Evolutionary conservation across 2,329 filamentous ascomycete genomes (phyloP).

Genomic region (Hawksworthiomyces lignivorus): DNA sequence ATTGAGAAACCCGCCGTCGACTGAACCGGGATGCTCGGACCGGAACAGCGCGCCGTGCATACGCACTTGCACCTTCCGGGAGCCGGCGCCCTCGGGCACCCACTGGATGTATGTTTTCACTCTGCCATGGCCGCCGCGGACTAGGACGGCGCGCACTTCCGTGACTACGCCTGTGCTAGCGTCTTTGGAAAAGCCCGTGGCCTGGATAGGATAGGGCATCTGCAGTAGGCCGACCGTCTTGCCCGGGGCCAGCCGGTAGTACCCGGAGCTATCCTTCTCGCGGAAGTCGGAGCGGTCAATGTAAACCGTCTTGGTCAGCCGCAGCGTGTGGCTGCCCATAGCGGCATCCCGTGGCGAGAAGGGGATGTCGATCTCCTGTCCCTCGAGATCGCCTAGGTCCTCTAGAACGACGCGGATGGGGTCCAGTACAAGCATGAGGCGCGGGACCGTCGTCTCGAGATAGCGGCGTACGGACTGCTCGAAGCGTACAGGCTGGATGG

Average conservation of each 20-base stretch:
- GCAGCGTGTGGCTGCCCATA: constrained; percentile 53
- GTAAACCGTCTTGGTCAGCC: constrained; percentile 70
- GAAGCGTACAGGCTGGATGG: constrained; percentile 72
- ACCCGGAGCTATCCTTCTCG: constrained; percentile 62
- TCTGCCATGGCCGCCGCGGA: constrained; percentile 62
- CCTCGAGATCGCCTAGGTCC: constrained; percentile 62
- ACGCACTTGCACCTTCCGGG: constrained; percentile 63
- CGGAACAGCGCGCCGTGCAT: constrained; percentile 80
- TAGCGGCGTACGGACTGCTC: constrained; percentile 79
- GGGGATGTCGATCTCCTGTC: constrained; percentile 55
- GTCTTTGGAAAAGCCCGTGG: constrained; percentile 61
- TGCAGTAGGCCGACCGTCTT: constrained; percentile 65
- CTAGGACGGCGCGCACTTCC: constrained; percentile 57
- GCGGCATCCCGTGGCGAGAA: constrained; percentile 75
- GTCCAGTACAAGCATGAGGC: constrained; percentile 82
- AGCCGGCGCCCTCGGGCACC: constrained; percentile 68
- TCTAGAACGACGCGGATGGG: constrained; percentile 77
- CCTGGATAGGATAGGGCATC: constrained; percentile 60
- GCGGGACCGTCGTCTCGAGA: constrained; percentile 78
- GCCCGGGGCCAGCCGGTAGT: constrained; percentile 69
- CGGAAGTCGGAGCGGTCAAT: constrained; percentile 77
- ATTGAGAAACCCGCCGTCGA: constrained; percentile 70
- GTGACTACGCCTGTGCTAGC: constrained; percentile 39
- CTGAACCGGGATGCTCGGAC: constrained; percentile 69
- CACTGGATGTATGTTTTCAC: constrained; percentile 85